Evolutionary conservation across 768 basidiomycete genomes (phyloP).

Genomic region (Lactarius hengduanensis): DNA sequence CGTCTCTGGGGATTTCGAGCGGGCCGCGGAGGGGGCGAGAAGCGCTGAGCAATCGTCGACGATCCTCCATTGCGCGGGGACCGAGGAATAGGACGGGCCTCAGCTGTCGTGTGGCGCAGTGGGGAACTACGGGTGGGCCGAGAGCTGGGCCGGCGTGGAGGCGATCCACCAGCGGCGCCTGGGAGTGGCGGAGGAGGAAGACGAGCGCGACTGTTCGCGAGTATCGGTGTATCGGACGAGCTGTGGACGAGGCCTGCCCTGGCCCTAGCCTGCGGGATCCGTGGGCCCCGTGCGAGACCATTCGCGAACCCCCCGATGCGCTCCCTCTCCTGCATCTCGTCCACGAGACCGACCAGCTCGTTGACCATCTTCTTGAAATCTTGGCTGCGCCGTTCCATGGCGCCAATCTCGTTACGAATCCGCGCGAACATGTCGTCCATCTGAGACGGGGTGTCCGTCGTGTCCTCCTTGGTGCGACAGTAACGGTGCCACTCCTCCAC

Average conservation of each 20-base stretch:
- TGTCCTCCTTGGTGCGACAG: not conserved
- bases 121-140: not conserved
- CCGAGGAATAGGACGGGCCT: not conserved
- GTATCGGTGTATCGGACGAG: conserved; percentile 7
- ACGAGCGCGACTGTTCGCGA: conserved; percentile 17
- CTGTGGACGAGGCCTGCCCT: conserved; percentile 1
- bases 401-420: conserved; percentile 21
- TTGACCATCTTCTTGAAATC: conserved; percentile 24
- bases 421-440: conserved; percentile 27
- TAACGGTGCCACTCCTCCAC: conserved; percentile 25
- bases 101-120: not conserved
- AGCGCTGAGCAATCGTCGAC: not conserved
- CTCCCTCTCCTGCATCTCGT: conserved; percentile 14
- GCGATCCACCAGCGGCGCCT: not conserved
- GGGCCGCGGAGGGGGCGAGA: conserved; percentile 8
- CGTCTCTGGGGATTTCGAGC: conserved; percentile 3
- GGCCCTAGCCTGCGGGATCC: not conserved
- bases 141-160: not conserved
- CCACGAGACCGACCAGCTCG: conserved; percentile 21
- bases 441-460: conserved; percentile 1
- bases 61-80: not conserved
- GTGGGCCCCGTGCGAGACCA: not conserved
- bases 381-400: conserved; percentile 20
- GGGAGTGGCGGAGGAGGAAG: conserved; percentile 1
- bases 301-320: conserved; percentile 3